Evolutionary conservation across 345 rosid genomes (phyloP), one percentile per base, ranked within the genome.

Genomic region (Populus davidiana): DNA sequence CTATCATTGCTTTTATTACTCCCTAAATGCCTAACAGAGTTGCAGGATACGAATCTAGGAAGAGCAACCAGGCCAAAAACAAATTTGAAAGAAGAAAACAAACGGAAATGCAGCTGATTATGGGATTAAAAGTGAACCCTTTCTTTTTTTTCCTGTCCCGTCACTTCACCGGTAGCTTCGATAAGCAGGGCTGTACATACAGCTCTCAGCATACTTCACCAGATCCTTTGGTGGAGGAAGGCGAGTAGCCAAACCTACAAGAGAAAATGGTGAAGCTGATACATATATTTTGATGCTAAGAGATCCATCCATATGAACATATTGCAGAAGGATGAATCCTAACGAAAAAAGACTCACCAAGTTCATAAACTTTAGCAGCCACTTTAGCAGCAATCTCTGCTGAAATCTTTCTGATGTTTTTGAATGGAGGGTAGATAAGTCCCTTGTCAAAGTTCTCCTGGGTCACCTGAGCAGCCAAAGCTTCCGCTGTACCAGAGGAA

Each of bases 321-420:
- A 47, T 54, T 38, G 1, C 14, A 21, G 16, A 29, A 16, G 38
- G 43, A 18, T 39, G 47, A 38, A 25, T 6, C 41, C 16, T 33
- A 7, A 54, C 49, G 21, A 43, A 14, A 12, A 36, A 38, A 44
- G 10, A 56, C 91, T 88, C 66, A 93, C 99, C 98, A 3, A 93
- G 98, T 83, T 95, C 99, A 47, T 93, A 93, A 52, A 97, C 94
- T 78, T 93, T 95, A 52, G 94, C 89, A 43, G 98, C 97, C 70
- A 95, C 99, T 17, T 72, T 78, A 21, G 99, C 99, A 12, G 99
- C 99, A 71, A 95, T 95, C 23, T 87, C 85, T 41, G 99, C 99
- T 5, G 99, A 95, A 70, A 95, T 95, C 90, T 88, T 92, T 87
- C 99, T 90, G 83, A 93, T 95, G 85, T 90, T 83, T 67, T 79